phyloP scores from a whole-genome alignment of 2,329 filamentous ascomycete genomes.

The Beauveria asiatica region DNA sequence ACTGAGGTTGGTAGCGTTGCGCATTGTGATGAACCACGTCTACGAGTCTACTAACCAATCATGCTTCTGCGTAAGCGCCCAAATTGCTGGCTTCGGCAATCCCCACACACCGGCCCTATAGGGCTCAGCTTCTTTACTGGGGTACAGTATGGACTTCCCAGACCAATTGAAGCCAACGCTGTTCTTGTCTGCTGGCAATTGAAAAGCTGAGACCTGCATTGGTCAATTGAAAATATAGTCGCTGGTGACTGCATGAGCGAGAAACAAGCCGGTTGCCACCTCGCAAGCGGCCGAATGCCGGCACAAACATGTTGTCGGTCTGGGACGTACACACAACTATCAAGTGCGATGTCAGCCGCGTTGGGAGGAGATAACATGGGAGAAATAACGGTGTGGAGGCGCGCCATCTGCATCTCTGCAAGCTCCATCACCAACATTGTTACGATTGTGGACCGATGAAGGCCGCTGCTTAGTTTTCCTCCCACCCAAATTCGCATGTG shows the following conservation, averaged over 20 bases:
- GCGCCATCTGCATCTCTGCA: conserved; percentile 7
- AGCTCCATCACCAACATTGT: conserved; percentile 3
- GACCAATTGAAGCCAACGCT: neutral
- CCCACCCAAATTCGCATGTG: neutral
- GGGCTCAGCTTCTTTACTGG: conserved; percentile 1
- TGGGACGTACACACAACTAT: neutral
- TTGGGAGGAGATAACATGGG: neutral
- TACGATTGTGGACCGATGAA: neutral
- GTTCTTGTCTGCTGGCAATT: neutral
- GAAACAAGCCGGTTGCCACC: neutral
- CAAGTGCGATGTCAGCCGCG: neutral
- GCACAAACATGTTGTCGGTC: neutral
- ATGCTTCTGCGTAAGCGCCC: conserved; percentile 5
- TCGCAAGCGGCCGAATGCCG: neutral
- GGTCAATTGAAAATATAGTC: neutral
- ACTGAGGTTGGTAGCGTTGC: neutral
- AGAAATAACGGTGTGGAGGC: neutral
- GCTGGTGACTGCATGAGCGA: neutral
- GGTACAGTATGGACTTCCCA: neutral
- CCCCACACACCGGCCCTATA: neutral
- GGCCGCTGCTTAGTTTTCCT: neutral
- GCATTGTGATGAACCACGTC: neutral
- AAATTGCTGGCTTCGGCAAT: neutral
- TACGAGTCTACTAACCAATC: neutral
- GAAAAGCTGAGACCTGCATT: neutral